Conservation (phyloP, 257 asterid genomes). For the Rehmannia glutinosa region DNA sequence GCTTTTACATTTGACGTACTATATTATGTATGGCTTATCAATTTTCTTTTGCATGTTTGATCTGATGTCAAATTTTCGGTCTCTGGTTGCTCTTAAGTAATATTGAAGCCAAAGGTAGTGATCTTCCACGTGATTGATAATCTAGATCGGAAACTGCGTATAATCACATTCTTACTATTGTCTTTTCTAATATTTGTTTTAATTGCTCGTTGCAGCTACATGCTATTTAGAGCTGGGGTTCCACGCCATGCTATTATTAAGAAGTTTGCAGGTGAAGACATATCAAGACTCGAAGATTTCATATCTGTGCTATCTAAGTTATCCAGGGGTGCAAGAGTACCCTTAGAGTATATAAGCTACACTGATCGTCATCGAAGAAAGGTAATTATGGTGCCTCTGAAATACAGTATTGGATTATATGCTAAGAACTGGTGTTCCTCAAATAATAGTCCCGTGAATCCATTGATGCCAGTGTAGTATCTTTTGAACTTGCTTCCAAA, state of each 20-base stretch:
- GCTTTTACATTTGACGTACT: slow-evolving; percentile 3
- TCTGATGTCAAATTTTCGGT: not conserved
- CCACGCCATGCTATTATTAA: slow-evolving; percentile 93
- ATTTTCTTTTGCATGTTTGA: not conserved
- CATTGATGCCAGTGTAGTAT: not conserved
- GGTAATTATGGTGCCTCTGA: slow-evolving; percentile 41
- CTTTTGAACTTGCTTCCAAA: too few relatives aligned
- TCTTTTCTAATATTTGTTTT: slow-evolving; percentile 5
- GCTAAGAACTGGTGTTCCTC: not conserved
- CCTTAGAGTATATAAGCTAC: slow-evolving; percentile 81
- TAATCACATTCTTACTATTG: not conserved
- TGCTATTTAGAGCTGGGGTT: slow-evolving; percentile 95
- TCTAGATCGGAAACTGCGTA: slow-evolving; percentile 2
- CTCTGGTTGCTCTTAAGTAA: slow-evolving; percentile 1
- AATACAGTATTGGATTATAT: slow-evolving; percentile 7
- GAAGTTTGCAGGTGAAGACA: slow-evolving; percentile 95
- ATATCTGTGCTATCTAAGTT: slow-evolving; percentile 71
- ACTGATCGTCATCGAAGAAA: slow-evolving; percentile 92
- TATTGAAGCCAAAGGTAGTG: slow-evolving; percentile 2
- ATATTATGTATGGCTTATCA: not conserved
- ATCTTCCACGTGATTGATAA: slow-evolving; percentile 5
- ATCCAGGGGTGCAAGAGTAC: slow-evolving; percentile 94
- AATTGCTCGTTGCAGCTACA: slow-evolving; percentile 53
- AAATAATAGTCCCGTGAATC: not conserved
- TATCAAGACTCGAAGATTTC: slow-evolving; percentile 76